Evolutionary conservation across 2,329 filamentous ascomycete genomes (phyloP), one percentile per base, ranked within the genome.

Genomic region (Aspergillus fischeri): DNA sequence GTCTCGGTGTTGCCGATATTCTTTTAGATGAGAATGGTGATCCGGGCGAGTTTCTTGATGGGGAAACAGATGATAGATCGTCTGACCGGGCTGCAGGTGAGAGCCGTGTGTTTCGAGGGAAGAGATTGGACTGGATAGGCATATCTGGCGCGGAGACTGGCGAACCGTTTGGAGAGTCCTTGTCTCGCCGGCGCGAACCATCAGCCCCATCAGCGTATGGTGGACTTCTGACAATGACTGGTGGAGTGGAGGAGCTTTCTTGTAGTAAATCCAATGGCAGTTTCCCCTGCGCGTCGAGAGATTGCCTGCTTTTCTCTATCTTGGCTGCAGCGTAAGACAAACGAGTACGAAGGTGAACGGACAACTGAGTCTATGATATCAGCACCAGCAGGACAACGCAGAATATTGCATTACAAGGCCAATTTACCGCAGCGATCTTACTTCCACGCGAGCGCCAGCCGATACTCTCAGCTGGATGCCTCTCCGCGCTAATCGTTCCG

Each of bases 321-420:
- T 96, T 97, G 70, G 95, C 83, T 83, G 96, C 94, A 62, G 93
- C 93, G 73, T 97, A 97, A 6, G 91, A 91, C 28, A 97, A 82
- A 66, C 91, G 89, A 52, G 91, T 87, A 70, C 88, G 89, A 53
- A 97, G 82, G 69, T 93, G 89, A 54, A 87, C 84, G 44, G 90
- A 91, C 54, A 91, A 78, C 89, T 92, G 71, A 49, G 66, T 60
- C 3, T 14, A 14, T 51, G 58, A 53, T 29, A 60, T 71, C 53
- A 70, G 65, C 55, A 53, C 28, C 10, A 48, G 45, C 20, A 10
- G 14, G 7, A 3, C 2, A 32, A 7, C 7, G 27, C 20, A 24
- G 32, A 48, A 24, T 9, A 49, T 17, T 53, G 67, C 57, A 65
- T 61, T 38, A 64, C 45, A 55, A 53, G 24, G 29, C 27, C 58